Evolutionary conservation across 352 stramenopile genomes (phyloP).

Genomic region (Phytophthora sansomeana): DNA sequence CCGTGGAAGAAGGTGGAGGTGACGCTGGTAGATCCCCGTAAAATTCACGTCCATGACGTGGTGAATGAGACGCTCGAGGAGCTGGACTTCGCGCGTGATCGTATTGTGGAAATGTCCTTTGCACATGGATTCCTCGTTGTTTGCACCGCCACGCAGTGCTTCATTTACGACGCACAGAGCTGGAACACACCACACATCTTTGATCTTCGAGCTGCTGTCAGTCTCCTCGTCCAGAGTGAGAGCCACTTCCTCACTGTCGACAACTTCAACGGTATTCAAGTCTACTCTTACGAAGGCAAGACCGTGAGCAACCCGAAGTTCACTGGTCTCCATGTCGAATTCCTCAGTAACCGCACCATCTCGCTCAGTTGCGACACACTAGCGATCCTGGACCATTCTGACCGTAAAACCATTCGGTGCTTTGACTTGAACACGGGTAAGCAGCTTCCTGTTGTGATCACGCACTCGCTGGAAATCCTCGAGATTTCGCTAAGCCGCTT

Average conservation of each 20-base stretch:
- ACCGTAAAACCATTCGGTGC: constrained; percentile 90
- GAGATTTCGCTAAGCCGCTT: constrained; percentile 89
- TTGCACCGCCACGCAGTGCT: constrained; percentile 92
- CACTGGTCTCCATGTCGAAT: constrained; percentile 87
- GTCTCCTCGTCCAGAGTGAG: constrained; percentile 89
- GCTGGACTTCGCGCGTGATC: constrained; percentile 92
- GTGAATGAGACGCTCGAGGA: constrained; percentile 92
- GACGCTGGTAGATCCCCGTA: constrained; percentile 80
- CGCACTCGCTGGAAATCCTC: constrained; percentile 80
- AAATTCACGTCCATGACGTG: constrained; percentile 92
- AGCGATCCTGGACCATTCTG: constrained; percentile 89
- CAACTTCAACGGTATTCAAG: constrained; percentile 88
- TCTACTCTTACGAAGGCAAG: constrained; percentile 95
- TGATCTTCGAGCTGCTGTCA: constrained; percentile 88
- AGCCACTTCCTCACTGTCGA: constrained; percentile 93
- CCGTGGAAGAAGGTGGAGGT: constrained; percentile 93
- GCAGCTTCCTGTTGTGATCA: constrained; percentile 64
- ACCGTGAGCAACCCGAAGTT: constrained; percentile 89
- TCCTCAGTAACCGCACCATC: constrained; percentile 87
- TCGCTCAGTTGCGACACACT: constrained; percentile 90
- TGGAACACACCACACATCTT: constrained; percentile 95
- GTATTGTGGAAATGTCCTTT: constrained; percentile 94
- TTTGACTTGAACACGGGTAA: constrained; percentile 92
- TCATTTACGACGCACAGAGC: constrained; percentile 93
- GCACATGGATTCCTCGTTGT: constrained; percentile 93